Conservation (phyloP, 345 rosid species). For the Erodium maritimum region DNA sequence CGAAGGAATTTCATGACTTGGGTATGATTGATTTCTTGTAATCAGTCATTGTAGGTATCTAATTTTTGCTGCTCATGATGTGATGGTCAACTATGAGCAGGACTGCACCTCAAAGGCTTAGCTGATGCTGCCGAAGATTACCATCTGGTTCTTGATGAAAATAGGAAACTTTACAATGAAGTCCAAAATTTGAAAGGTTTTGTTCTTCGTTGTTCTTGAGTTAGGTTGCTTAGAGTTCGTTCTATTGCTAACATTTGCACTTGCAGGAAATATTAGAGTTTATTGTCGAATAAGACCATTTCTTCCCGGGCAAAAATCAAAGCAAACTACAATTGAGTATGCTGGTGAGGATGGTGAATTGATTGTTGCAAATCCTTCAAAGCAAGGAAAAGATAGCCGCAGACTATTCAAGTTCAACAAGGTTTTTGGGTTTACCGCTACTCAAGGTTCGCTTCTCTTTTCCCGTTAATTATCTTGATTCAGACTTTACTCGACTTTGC, state of each 20-base stretch:
- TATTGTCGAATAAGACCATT: conserved; percentile 94
- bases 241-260: too few species aligned
- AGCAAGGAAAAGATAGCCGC: conserved; percentile 68
- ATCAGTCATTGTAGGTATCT: background rate
- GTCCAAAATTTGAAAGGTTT: conserved; percentile 94
- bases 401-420: conserved; percentile 83
- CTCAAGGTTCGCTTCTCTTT: conserved; percentile 49
- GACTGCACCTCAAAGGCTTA: conserved; percentile 64
- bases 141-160: conserved; percentile 69
- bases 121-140: conserved; percentile 79
- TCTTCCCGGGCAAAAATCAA: conserved; percentile 69
- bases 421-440: conserved; percentile 68
- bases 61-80: background rate
- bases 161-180: conserved; percentile 78
- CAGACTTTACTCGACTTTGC: background rate
- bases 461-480: background rate
- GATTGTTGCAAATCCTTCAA: conserved; percentile 70
- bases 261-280: conserved; percentile 92
- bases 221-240: too few species aligned
- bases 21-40: conserved; percentile 29
- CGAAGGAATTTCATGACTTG: conserved; percentile 47
- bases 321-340: conserved; percentile 61
- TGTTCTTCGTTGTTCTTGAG: conserved; percentile 4
- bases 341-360: conserved; percentile 87
- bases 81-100: conserved; percentile 21